Evolutionary conservation across 148 eudicot species (phyloP).

Genomic region (Chenopodium suecicum): DNA sequence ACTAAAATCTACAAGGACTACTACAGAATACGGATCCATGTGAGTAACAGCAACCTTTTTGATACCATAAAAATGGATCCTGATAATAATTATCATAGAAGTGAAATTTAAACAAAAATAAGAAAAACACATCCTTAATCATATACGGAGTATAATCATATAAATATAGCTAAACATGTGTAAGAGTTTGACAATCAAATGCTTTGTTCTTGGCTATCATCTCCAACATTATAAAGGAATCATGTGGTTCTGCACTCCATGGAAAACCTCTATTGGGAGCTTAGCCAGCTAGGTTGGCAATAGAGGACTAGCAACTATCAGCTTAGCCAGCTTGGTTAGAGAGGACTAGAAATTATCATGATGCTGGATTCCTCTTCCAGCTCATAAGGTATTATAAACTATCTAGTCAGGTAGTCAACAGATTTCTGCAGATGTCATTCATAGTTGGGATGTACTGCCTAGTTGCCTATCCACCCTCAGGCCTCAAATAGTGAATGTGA

Average conservation of each 20-base stretch:
- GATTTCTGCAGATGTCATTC: constrained; percentile 1
- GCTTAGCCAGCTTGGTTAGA: no score
- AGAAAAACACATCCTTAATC: not conserved
- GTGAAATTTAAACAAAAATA: not conserved
- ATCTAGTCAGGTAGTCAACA: not conserved
- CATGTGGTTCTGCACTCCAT: no score
- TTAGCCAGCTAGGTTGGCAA: no score
- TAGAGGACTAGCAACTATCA: not conserved
- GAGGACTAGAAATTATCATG: not conserved
- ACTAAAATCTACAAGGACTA: no score
- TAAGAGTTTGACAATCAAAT: not conserved
- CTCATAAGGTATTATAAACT: not conserved
- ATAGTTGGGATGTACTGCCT: constrained; percentile 14
- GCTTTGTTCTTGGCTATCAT: not conserved
- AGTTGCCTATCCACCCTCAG: not conserved
- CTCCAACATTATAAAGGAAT: not conserved
- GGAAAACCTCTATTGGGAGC: no score
- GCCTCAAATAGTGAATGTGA: constrained; percentile 17
- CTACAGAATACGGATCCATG: not conserved
- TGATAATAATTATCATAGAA: not conserved
- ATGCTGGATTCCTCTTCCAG: not conserved
- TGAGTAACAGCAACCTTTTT: not conserved
- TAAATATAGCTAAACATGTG: not conserved
- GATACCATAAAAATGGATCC: not conserved
- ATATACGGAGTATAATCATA: no score